Evolutionary conservation across 257 asterid species (phyloP).

Genomic region (Nicotiana tabacum): DNA sequence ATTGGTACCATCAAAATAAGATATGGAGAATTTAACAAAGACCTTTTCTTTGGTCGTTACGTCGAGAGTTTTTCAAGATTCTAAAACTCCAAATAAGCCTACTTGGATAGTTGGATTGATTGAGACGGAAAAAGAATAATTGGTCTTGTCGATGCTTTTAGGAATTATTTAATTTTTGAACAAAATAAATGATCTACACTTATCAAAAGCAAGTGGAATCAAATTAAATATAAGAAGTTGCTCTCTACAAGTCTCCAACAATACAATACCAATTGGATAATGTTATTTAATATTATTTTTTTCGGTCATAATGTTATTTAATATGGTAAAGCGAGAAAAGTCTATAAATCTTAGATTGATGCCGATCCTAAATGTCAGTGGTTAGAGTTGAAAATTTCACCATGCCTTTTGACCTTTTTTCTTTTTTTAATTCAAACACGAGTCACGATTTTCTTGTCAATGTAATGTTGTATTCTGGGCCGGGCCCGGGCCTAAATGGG

Average conservation of each 20-base stretch:
- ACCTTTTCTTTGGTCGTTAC: background rate
- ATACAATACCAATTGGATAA: conserved; percentile 6
- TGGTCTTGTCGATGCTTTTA: background rate
- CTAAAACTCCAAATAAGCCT: background rate
- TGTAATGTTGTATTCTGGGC: no score
- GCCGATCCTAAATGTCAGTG: background rate
- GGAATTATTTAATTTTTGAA: background rate
- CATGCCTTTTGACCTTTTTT: background rate
- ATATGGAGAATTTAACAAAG: background rate
- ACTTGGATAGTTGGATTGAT: background rate
- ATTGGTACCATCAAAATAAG: background rate
- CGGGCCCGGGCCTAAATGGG: no score
- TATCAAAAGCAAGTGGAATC: conserved; percentile 1
- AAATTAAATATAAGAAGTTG: background rate
- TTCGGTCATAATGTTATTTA: background rate
- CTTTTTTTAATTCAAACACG: no score
- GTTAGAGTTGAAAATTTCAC: background rate
- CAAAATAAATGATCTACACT: background rate
- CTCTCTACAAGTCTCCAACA: background rate
- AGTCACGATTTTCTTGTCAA: no score
- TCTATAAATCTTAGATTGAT: background rate
- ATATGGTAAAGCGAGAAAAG: background rate
- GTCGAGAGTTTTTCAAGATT: background rate
- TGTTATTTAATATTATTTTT: background rate
- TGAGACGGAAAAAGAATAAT: background rate